A percentile compares a stretch with the other conserved stretches of the same genome.
phyloP scores from a whole-genome alignment of 306 rosid genomes.

The Malus fusca region DNA sequence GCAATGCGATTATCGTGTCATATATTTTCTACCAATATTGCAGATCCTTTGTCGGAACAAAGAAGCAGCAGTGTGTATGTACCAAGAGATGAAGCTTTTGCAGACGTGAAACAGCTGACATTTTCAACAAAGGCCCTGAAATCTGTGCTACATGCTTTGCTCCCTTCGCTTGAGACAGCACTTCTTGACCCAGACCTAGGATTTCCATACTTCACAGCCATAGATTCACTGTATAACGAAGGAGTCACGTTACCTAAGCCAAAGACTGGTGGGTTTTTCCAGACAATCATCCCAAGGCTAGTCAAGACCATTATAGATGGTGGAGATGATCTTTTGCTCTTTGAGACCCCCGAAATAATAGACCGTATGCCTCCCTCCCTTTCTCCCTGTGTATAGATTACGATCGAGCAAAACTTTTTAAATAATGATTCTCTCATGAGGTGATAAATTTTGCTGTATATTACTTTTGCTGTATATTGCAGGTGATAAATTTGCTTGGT shows the following conservation, averaged over 20 bases:
- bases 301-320: constrained; percentile 20
- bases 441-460: no score
- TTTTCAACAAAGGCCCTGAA: constrained; percentile 16
- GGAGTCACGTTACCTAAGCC: constrained; percentile 25
- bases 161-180: constrained; percentile 16
- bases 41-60: constrained; percentile 34
- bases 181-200: constrained; percentile 19
- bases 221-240: constrained; percentile 29
- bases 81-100: constrained; percentile 41
- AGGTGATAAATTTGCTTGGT: constrained; percentile 43
- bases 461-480: neutral
- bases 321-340: constrained; percentile 23
- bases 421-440: neutral
- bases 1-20: neutral
- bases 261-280: constrained; percentile 3
- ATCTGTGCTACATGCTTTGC: constrained; percentile 19
- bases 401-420: no score
- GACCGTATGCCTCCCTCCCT: constrained; percentile 7
- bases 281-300: constrained; percentile 23
- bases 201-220: constrained; percentile 32
- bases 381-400: neutral
- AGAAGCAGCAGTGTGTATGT: constrained; percentile 22
- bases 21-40: neutral
- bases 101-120: constrained; percentile 22
- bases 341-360: constrained; percentile 29